Conservation (phyloP, 495 filamentous ascomycete genomes). For the Cercophora samala region DNA sequence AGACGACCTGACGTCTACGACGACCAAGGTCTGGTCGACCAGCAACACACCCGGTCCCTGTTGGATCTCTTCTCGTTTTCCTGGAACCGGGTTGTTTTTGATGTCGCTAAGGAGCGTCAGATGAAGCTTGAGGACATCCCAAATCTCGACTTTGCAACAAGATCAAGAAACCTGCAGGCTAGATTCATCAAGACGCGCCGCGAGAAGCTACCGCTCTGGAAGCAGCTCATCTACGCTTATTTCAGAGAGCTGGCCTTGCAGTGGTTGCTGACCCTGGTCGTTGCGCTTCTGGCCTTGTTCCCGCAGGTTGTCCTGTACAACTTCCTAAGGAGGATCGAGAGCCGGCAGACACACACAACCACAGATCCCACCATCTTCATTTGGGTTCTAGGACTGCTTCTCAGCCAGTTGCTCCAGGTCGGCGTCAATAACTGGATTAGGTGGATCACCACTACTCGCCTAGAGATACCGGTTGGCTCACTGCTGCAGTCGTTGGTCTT, state of each 20-base stretch:
- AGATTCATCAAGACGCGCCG: conserved; percentile 43
- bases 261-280: conserved; percentile 45
- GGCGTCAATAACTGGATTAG: conserved; percentile 53
- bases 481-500: conserved; percentile 66
- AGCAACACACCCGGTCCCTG: conserved; percentile 53
- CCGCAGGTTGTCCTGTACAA: conserved; percentile 60
- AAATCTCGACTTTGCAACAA: conserved; percentile 41
- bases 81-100: conserved; percentile 56
- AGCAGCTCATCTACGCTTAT: conserved; percentile 49
- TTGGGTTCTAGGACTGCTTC: conserved; percentile 57
- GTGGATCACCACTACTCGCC: conserved; percentile 57
- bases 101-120: conserved; percentile 43
- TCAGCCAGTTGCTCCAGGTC: conserved; percentile 47
- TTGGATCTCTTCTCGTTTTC: conserved; percentile 53
- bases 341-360: conserved; percentile 31
- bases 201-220: conserved; percentile 51
- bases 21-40: conserved; percentile 52
- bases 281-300: conserved; percentile 52
- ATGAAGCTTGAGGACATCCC: conserved; percentile 56
- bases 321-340: conserved; percentile 57
- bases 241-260: conserved; percentile 46
- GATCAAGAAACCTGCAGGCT: conserved; percentile 40
- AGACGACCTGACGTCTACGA: conserved; percentile 58
- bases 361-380: conserved; percentile 42
- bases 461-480: conserved; percentile 57